Evolutionary conservation across 495 filamentous ascomycete genomes (phyloP).

Genomic region (Rostrohypoxylon terebratum): DNA sequence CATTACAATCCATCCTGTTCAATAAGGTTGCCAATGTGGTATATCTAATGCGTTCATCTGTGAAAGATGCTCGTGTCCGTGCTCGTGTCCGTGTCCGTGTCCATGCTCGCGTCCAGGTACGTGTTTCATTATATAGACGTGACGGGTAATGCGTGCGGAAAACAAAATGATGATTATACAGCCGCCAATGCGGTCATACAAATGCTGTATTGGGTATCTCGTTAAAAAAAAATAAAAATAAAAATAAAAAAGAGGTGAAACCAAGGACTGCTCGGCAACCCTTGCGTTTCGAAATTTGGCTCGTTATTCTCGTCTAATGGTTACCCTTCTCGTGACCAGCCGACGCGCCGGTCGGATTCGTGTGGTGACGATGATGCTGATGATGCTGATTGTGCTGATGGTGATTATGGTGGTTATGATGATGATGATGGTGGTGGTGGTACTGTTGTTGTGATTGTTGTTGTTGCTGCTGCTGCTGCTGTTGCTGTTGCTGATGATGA

Average conservation of each 20-base stretch:
- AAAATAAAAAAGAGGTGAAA: too few species aligned
- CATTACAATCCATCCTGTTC: not conserved
- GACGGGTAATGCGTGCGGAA: conserved; percentile 1
- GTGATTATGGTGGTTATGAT: conserved; percentile 42
- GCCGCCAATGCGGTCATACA: conserved; percentile 29
- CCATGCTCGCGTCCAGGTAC: too few species aligned
- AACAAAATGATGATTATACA: conserved; percentile 23
- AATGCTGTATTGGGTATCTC: conserved; percentile 46
- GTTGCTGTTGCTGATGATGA: conserved; percentile 40
- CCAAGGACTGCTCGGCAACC: conserved; percentile 21
- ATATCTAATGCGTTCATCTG: conserved; percentile 43
- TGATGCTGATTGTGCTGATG: conserved; percentile 40
- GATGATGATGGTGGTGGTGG: conserved; percentile 39
- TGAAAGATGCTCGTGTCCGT: conserved; percentile 15
- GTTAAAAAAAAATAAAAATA: conserved; percentile 39
- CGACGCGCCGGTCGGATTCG: conserved; percentile 31
- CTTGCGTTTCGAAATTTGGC: conserved; percentile 4
- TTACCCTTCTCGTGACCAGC: conserved; percentile 41
- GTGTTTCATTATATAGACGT: too few species aligned
- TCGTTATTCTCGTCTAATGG: conserved; percentile 17
- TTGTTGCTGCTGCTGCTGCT: conserved; percentile 42
- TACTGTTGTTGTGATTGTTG: conserved; percentile 41
- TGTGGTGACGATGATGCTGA: conserved; percentile 45
- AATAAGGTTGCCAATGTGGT: conserved; percentile 16
- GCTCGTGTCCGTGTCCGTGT: not conserved